Base-by-base conservation (phyloP, 768 basidiomycete species). In the Suillus weaverae region DNA sequence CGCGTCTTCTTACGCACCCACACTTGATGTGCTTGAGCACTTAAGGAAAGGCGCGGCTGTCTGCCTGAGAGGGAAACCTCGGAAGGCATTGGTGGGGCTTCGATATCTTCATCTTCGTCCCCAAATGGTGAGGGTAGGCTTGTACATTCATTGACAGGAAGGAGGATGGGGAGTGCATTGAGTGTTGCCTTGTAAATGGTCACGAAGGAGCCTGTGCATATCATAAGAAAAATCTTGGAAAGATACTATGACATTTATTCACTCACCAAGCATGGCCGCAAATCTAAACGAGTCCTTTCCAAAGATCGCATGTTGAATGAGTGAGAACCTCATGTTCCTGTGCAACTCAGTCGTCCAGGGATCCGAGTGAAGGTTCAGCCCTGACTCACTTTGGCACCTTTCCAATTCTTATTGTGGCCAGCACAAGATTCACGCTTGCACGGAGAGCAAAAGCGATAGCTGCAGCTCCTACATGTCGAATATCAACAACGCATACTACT, bases 221-320 rank as follows among this genome's bases (percentile, higher is more conserved):
- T 11, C 13, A 30, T 1, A 38, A 22, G 33, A 57, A 16, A 20
- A n/a, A 36, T 38, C 22, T 1, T 30, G 6, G 38, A 32, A 67
- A 56, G 48, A 67, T 8, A 62, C 66, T 63, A 1, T n/a, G 10
- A 35, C 10, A 54, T 54, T 0, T n/a, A 32, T 33, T 33, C 30
- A 75, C 75, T 44, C 66, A 89, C 93, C 94, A 43, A 98, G 80
- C 94, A 96, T 96, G 0, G 89, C 87, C 5, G 89, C 92, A 67
- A 97, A 96, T 22, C 95, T 81, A 71, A 90, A 84, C 0, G 92
- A 89, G 71, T 97, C 95, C 48, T 80, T 67, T 0, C 95, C 95
- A 68, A 97, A 92, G 51, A 97, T 80, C 0, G 94, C 95, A 78
- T 86, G 91, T 4, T 90, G 85, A 59, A 97, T 81, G 30, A 95